Evolutionary conservation across 106 monocot genomes (phyloP).

Genomic region (Allium cepa): DNA sequence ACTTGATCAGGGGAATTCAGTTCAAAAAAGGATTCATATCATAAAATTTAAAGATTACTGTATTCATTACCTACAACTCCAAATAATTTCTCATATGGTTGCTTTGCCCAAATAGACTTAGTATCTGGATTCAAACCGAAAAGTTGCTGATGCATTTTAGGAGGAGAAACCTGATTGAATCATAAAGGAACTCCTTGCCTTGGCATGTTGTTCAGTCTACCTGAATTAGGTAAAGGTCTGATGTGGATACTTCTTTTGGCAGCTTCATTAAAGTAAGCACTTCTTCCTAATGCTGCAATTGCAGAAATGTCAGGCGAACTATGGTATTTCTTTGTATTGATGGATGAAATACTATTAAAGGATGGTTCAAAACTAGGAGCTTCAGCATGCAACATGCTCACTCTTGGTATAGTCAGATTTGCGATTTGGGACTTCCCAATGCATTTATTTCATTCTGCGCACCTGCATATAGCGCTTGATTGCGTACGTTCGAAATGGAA

Average conservation of each 20-base stretch:
- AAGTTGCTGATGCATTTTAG: conserved; percentile 35
- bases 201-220: conserved; percentile 29
- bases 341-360: conserved; percentile 17
- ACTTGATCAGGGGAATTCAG: too few relatives aligned
- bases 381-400: conserved; percentile 34
- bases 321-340: conserved; percentile 74
- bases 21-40: too few relatives aligned
- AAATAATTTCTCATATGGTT: conserved; percentile 83
- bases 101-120: conserved; percentile 77
- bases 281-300: conserved; percentile 41
- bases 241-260: conserved; percentile 33
- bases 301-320: conserved; percentile 85
- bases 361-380: conserved; percentile 38
- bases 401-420: conserved; percentile 29
- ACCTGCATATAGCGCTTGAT: conserved; percentile 25
- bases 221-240: conserved; percentile 27
- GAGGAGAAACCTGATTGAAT: conserved; percentile 64
- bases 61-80: conserved; percentile 21
- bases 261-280: conserved; percentile 35
- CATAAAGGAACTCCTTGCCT: conserved; percentile 37
- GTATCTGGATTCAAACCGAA: conserved; percentile 40
- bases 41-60: too few relatives aligned
- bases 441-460: conserved; percentile 39
- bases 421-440: conserved; percentile 27
- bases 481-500: conserved; percentile 23